These are phyloP conservation scores for Tulasnella sp. DNA, from an alignment of 768 basidiomycete genomes.

Conservation along the genomic window DNA sequence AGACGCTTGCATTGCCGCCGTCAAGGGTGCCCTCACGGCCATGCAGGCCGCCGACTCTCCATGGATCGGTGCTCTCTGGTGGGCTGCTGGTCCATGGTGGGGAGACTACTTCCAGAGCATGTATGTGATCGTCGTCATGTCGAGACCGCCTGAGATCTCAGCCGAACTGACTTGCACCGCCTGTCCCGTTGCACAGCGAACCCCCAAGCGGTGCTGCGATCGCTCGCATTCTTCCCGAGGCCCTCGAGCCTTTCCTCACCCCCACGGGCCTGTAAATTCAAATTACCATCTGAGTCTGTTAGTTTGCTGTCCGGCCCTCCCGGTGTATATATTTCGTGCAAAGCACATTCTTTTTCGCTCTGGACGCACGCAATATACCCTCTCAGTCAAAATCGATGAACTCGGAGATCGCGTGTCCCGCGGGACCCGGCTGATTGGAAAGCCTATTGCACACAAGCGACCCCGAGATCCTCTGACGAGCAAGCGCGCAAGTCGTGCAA, in stretches of 20 bases:
- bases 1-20: constrained; percentile 35
- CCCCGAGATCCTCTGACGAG: too few relatives aligned
- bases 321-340: too few relatives aligned
- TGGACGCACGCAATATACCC: too few relatives aligned
- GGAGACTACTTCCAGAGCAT: constrained; percentile 4
- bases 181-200: constrained; percentile 20
- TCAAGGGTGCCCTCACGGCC: constrained; percentile 45
- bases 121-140: neutral
- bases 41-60: constrained; percentile 40
- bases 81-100: constrained; percentile 11
- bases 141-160: neutral
- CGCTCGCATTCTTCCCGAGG: constrained; percentile 41
- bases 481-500: too few relatives aligned
- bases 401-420: too few relatives aligned
- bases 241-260: constrained; percentile 38
- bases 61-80: constrained; percentile 36
- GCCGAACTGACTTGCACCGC: neutral
- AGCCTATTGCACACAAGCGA: too few relatives aligned
- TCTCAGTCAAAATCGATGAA: too few relatives aligned
- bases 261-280: neutral
- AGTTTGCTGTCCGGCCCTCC: too few relatives aligned
- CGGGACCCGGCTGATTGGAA: too few relatives aligned
- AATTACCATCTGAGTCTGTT: too few relatives aligned
- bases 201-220: constrained; percentile 46
- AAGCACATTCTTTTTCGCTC: too few relatives aligned